Base-by-base conservation (phyloP, 2,329 filamentous ascomycete species). In the Sclerotinia glacialis region DNA sequence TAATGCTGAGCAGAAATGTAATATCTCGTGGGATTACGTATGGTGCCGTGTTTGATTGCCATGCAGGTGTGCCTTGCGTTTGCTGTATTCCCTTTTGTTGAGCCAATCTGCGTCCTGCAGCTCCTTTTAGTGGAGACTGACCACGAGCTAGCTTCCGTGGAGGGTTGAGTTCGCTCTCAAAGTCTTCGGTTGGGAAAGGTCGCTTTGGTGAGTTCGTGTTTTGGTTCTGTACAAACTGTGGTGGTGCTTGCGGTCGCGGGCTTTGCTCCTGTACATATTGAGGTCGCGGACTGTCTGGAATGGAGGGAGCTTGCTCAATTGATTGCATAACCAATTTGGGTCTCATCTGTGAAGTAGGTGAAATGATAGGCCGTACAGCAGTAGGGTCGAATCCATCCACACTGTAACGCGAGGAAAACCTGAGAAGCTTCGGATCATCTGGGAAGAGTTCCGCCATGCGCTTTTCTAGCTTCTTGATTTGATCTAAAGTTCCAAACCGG, bases 371-470 rank as follows among this genome's bases (percentile, higher is more conserved):
- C 31, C 89, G 89, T n/a, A 91, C 86, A 12, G 85, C 83, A 31
- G 93, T 89, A 2, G 93, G 93, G 75, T 97, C 90, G 74, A 97
- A 98, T 26, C 83, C 86, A 23, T 87, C 83, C 0, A 84, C 83
- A 5, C 89, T 85, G 77, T 91, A 96, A 44, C 94, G 89, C 67
- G 89, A 86, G 14, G 87, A 84, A 77, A 97, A 98, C 68, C 87
- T 86, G 18, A 83, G 80, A 49, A 97, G 83, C 66, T 86, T 88
- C 3, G 92, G 89, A 73, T 97, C 94, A 67, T 93, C 88, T 0
- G 93, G 93, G 78, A 92, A 99, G n/a, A 97, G 83, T 74, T 97
- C 93, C 28, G 86, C 85, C 93, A 99, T 98, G 56, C 95, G 88
- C 73, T 89, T 89, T 78, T 99, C 96, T 21, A 99, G 83, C 76